phyloP scores from a whole-genome alignment of 768 basidiomycete genomes.

The Ephemerocybe angulata region DNA sequence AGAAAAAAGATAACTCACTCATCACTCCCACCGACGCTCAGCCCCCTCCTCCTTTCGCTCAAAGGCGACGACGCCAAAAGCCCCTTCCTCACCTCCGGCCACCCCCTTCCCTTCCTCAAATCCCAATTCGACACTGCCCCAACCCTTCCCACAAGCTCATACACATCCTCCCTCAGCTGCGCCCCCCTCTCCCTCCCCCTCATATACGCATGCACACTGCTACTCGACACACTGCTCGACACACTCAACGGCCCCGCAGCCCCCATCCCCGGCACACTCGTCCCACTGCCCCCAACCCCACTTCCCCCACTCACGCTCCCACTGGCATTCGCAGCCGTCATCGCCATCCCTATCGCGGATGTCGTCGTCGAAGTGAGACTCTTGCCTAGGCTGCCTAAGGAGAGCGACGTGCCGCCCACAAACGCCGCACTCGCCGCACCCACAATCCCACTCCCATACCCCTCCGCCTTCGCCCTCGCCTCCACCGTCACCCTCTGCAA shows the following conservation, averaged over 20 bases:
- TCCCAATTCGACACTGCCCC: slow-evolving; percentile 62
- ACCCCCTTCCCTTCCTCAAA: slow-evolving; percentile 47
- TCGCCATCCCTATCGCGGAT: too few species aligned
- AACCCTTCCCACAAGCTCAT: slow-evolving; percentile 36
- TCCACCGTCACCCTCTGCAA: slow-evolving; percentile 54
- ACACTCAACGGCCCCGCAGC: slow-evolving; percentile 31
- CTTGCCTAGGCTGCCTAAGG: too few species aligned
- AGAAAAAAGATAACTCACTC: slow-evolving; percentile 31
- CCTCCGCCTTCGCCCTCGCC: slow-evolving; percentile 22
- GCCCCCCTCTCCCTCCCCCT: slow-evolving; percentile 14
- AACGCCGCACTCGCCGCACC: slow-evolving; percentile 51
- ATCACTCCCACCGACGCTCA: slow-evolving; percentile 16
- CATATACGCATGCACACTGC: neutral
- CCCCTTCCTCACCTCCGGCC: slow-evolving; percentile 48
- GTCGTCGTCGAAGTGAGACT: too few species aligned
- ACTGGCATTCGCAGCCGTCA: too few species aligned
- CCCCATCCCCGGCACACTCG: slow-evolving; percentile 50
- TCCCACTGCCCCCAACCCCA: too few species aligned
- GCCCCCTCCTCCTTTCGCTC: slow-evolving; percentile 6
- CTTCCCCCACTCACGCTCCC: too few species aligned
- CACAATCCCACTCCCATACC: slow-evolving; percentile 22
- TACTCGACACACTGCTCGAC: slow-evolving; percentile 26
- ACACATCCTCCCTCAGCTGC: slow-evolving; percentile 9
- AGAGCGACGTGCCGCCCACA: too few species aligned
- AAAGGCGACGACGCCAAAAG: slow-evolving; percentile 10